phyloP scores from a whole-genome alignment of 2,329 filamentous ascomycete species.

The Neonectria hederae region DNA sequence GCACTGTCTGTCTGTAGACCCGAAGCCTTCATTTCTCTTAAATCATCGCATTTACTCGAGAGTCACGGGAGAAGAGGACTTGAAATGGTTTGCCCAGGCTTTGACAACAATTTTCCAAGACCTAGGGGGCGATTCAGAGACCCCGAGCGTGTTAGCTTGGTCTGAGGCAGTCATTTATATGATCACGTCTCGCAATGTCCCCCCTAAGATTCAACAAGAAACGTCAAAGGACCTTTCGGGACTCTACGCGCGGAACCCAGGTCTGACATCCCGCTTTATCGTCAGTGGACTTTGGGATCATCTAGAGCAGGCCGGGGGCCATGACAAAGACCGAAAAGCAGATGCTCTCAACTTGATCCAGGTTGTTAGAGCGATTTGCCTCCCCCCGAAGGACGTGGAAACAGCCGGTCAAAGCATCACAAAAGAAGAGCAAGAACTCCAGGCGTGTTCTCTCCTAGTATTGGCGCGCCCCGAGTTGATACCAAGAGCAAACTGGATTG shows the following conservation, averaged over 20 bases:
- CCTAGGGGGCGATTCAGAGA: slow-evolving; percentile 58
- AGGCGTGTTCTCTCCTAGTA: slow-evolving; percentile 81
- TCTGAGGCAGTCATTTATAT: slow-evolving; percentile 85
- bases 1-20: slow-evolving; percentile 73
- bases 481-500: slow-evolving; percentile 86
- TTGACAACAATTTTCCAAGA: slow-evolving; percentile 69
- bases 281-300: slow-evolving; percentile 82
- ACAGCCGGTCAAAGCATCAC: slow-evolving; percentile 55
- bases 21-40: slow-evolving; percentile 88
- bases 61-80: slow-evolving; percentile 76
- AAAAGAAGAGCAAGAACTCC: slow-evolving; percentile 65
- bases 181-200: slow-evolving; percentile 70
- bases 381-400: slow-evolving; percentile 61
- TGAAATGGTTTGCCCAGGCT: slow-evolving; percentile 79
- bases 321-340: slow-evolving; percentile 82
- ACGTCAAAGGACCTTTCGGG: slow-evolving; percentile 69
- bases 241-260: slow-evolving; percentile 70
- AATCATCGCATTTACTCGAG: slow-evolving; percentile 89
- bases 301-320: slow-evolving; percentile 71
- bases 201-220: slow-evolving; percentile 70
- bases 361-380: slow-evolving; percentile 70
- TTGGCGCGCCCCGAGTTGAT: slow-evolving; percentile 82
- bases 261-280: slow-evolving; percentile 69
- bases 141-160: slow-evolving; percentile 74
- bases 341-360: slow-evolving; percentile 71